Evolutionary conservation across 495 filamentous ascomycete species (phyloP).

Genomic region (Lichenothelia convexa): DNA sequence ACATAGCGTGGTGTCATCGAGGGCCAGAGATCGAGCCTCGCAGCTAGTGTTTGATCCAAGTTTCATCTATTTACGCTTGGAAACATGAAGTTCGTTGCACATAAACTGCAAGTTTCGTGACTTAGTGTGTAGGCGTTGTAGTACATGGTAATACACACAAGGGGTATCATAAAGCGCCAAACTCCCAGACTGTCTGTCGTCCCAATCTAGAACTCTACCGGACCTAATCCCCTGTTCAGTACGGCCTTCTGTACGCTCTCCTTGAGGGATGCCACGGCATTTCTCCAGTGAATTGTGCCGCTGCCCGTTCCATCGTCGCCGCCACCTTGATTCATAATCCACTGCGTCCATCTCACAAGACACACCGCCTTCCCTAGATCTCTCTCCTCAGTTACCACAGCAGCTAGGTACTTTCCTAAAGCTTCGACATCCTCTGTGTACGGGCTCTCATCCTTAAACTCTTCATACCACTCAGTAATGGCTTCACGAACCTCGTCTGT

Average conservation of each 20-base stretch:
- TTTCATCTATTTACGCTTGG: too few relatives aligned
- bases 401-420: conserved; percentile 44
- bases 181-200: too few relatives aligned
- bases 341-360: conserved; percentile 51
- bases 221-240: conserved; percentile 41
- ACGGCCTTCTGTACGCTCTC: conserved; percentile 41
- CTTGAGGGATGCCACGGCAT: conserved; percentile 37
- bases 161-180: too few relatives aligned
- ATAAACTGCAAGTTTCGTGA: too few relatives aligned
- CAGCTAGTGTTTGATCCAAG: too few relatives aligned
- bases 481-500: conserved; percentile 40
- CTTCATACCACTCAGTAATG: conserved; percentile 46
- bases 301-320: conserved; percentile 19
- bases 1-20: too few relatives aligned
- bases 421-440: conserved; percentile 59
- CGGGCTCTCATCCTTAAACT: conserved; percentile 49
- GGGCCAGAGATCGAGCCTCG: too few relatives aligned
- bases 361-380: conserved; percentile 58
- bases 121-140: too few relatives aligned
- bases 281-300: conserved; percentile 23
- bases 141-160: too few relatives aligned
- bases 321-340: conserved; percentile 41
- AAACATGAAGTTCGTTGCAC: too few relatives aligned
- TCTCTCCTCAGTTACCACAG: conserved; percentile 51
- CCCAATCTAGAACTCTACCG: conserved; percentile 29